Conservation (phyloP, 2,329 filamentous ascomycete genomes). For the Aureobasidium pullulans region DNA sequence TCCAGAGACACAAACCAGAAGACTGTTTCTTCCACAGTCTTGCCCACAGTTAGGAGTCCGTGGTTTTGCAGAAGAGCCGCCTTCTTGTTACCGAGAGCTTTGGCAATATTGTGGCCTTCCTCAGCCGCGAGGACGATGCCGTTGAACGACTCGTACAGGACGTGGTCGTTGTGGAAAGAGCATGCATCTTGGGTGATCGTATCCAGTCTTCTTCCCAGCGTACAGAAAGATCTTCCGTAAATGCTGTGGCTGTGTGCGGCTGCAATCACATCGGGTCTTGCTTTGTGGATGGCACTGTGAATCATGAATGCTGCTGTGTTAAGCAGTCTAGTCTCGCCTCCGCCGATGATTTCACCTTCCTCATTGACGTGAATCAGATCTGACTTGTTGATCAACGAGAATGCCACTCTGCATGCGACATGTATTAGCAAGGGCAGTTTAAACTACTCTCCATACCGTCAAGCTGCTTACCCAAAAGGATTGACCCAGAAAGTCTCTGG, state of each 20-base stretch:
- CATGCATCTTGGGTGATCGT: constrained; percentile 39
- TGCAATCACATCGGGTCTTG: constrained; percentile 38
- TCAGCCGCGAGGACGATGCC: constrained; percentile 39
- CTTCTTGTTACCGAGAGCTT: constrained; percentile 33
- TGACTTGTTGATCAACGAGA: constrained; percentile 36
- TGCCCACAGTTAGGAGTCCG: constrained; percentile 38
- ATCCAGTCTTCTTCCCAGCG: constrained; percentile 36
- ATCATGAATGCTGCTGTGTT: constrained; percentile 43
- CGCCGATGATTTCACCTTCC: constrained; percentile 36
- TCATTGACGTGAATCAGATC: constrained; percentile 41
- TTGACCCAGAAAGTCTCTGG: constrained; percentile 35
- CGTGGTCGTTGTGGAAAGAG: constrained; percentile 35
- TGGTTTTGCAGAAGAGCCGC: constrained; percentile 38
- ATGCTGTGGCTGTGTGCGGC: constrained; percentile 40
- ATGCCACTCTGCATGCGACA: constrained; percentile 31
- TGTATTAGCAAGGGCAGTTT: not conserved
- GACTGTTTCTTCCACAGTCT: constrained; percentile 34
- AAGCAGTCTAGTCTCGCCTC: constrained; percentile 31
- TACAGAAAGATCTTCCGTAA: constrained; percentile 37
- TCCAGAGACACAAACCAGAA: constrained; percentile 38
- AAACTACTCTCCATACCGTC: not conserved
- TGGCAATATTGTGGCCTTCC: constrained; percentile 39
- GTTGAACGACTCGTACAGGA: constrained; percentile 37
- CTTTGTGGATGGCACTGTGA: constrained; percentile 34
- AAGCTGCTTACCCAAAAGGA: constrained; percentile 19